Conservation (phyloP, 495 filamentous ascomycete genomes). For the Talaromyces proteolyticus region DNA sequence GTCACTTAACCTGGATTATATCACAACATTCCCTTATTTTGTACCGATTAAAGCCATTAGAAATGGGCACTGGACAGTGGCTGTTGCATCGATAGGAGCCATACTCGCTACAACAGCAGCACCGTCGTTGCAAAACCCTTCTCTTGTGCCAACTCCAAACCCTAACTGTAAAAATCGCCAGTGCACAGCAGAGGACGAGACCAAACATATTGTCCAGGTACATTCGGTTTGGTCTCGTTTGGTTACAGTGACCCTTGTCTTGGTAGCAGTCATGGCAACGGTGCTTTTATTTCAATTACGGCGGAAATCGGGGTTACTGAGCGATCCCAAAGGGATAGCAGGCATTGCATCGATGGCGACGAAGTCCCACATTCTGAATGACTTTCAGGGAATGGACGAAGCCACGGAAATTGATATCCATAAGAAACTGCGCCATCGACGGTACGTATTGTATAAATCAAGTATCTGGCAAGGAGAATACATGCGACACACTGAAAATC, state of each 20-base stretch:
- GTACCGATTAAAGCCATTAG: constrained; percentile 54
- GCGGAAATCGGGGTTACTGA: constrained; percentile 56
- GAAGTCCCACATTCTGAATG: constrained; percentile 63
- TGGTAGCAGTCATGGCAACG: constrained; percentile 49
- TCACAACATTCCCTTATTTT: constrained; percentile 56
- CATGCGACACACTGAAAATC: constrained; percentile 23
- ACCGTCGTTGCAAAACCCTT: constrained; percentile 55
- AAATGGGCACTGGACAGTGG: constrained; percentile 60
- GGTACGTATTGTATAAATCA: constrained; percentile 65
- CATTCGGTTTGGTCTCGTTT: constrained; percentile 54
- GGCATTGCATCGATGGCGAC: constrained; percentile 71
- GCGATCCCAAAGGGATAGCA: constrained; percentile 67
- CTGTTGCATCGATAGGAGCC: constrained; percentile 53
- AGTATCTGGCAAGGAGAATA: constrained; percentile 53
- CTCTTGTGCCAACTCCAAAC: constrained; percentile 23
- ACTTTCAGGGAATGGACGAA: constrained; percentile 67
- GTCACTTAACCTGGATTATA: constrained; percentile 68
- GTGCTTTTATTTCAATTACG: constrained; percentile 50
- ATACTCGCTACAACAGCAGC: constrained; percentile 58
- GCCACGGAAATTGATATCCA: constrained; percentile 61
- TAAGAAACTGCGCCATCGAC: constrained; percentile 52
- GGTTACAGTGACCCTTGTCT: constrained; percentile 40
- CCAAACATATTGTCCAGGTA: constrained; percentile 37
- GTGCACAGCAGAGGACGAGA: not conserved
- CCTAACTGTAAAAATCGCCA: constrained; percentile 4